phyloP scores from a whole-genome alignment of 2,329 filamentous ascomycete species.

The Eutypa lata region DNA sequence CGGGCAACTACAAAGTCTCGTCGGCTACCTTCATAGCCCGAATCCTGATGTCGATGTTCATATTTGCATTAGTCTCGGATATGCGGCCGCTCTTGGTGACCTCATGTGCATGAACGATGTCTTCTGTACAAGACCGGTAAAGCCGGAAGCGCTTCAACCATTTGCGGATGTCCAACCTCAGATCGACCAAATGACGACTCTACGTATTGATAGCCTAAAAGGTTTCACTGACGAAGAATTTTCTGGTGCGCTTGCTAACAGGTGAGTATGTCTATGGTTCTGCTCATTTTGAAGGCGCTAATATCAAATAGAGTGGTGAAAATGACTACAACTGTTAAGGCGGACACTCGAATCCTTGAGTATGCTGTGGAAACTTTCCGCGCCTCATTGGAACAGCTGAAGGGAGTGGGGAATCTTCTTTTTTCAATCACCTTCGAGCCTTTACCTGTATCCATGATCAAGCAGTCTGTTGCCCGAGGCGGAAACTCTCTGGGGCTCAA shows the following conservation, averaged over 20 bases:
- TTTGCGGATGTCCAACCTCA: slow-evolving; percentile 14
- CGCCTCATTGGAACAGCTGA: slow-evolving; percentile 9
- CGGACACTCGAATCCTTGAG: slow-evolving; percentile 3
- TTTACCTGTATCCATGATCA: slow-evolving; percentile 10
- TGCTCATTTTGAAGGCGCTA: neutral
- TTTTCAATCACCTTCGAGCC: slow-evolving; percentile 17
- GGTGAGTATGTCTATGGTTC: neutral
- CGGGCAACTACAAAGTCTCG: slow-evolving; percentile 10
- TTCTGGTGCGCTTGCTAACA: slow-evolving; percentile 6
- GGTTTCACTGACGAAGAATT: slow-evolving; percentile 10
- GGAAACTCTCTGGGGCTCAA: slow-evolving; percentile 14
- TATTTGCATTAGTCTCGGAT: slow-evolving; percentile 13
- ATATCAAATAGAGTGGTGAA: slow-evolving; percentile 5
- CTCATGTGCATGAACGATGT: slow-evolving; percentile 4
- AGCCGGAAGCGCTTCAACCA: slow-evolving; percentile 11
- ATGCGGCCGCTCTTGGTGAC: slow-evolving; percentile 5
- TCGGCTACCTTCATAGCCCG: slow-evolving; percentile 6
- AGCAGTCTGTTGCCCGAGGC: slow-evolving; percentile 6
- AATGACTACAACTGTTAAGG: slow-evolving; percentile 9
- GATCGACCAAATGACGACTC: slow-evolving; percentile 11
- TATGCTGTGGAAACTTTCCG: slow-evolving; percentile 4
- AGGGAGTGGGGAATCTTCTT: slow-evolving; percentile 2
- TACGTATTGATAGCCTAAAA: slow-evolving; percentile 11
- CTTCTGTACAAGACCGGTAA: slow-evolving; percentile 6
- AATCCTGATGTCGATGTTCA: slow-evolving; percentile 5